phyloP scores from a whole-genome alignment of 2,329 filamentous ascomycete species.

The Epichloe scottii region DNA sequence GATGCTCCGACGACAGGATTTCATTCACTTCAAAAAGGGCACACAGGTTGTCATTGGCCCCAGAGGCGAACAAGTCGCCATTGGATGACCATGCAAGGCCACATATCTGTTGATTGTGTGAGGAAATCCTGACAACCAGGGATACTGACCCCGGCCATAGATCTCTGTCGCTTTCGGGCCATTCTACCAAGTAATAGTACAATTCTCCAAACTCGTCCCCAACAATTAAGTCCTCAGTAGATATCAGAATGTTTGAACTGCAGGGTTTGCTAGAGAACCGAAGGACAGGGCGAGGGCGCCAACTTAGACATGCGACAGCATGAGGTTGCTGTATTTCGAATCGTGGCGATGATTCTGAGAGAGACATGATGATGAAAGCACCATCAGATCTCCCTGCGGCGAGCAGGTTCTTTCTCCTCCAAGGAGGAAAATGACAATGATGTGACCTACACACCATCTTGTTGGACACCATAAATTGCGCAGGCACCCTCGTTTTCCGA shows the following conservation, averaged over 20 bases:
- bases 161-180: slow-evolving; percentile 55
- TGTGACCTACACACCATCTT: slow-evolving; percentile 47
- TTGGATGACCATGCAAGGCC: slow-evolving; percentile 78
- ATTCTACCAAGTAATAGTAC: slow-evolving; percentile 85
- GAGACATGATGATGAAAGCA: slow-evolving; percentile 64
- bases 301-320: slow-evolving; percentile 68
- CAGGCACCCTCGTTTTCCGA: slow-evolving; percentile 58
- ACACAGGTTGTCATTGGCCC: slow-evolving; percentile 86
- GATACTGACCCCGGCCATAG: slow-evolving; percentile 69
- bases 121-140: slow-evolving; percentile 61
- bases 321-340: slow-evolving; percentile 63
- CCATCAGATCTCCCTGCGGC: slow-evolving; percentile 75
- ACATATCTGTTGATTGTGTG: slow-evolving; percentile 84
- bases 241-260: slow-evolving; percentile 36
- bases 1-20: slow-evolving; percentile 27
- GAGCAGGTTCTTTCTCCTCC: slow-evolving; percentile 62
- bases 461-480: slow-evolving; percentile 26
- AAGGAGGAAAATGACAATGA: slow-evolving; percentile 82
- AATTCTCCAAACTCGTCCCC: slow-evolving; percentile 74
- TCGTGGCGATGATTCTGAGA: slow-evolving; percentile 55
- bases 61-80: slow-evolving; percentile 68
- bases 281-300: slow-evolving; percentile 51
- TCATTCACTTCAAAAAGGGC: slow-evolving; percentile 62
- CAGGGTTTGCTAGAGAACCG: slow-evolving; percentile 39
- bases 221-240: slow-evolving; percentile 73